phyloP scores from a whole-genome alignment of 1,284 basidiomycete genomes.

The Sporisorium scitamineum region DNA sequence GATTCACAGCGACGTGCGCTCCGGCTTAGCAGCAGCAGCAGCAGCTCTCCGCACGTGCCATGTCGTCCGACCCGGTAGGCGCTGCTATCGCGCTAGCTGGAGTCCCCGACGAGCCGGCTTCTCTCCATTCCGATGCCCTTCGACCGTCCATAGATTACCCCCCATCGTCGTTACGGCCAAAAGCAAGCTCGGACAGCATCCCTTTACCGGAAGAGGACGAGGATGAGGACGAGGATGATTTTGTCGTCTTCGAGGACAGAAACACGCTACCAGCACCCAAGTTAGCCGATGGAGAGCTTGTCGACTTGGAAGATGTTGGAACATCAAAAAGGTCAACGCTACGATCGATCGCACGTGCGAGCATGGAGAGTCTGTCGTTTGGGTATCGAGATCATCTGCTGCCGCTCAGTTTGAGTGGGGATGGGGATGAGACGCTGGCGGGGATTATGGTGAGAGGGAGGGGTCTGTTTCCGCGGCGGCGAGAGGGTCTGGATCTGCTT shows the following conservation, averaged over 20 bases:
- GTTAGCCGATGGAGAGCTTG: conserved; percentile 18
- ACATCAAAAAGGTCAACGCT: conserved; percentile 4
- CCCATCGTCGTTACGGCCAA: neutral
- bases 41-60: conserved; percentile 8
- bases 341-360: conserved; percentile 30
- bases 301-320: conserved; percentile 13
- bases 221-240: conserved; percentile 56
- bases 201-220: conserved; percentile 42
- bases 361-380: conserved; percentile 56
- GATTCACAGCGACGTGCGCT: too few relatives aligned
- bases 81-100: conserved; percentile 56
- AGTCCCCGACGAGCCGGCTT: conserved; percentile 47
- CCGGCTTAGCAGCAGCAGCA: too few relatives aligned
- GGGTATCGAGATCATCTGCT: conserved; percentile 58
- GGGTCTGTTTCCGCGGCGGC: conserved; percentile 27
- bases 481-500: neutral
- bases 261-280: conserved; percentile 35
- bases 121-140: conserved; percentile 30
- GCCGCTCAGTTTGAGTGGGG: conserved; percentile 53
- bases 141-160: conserved; percentile 22
- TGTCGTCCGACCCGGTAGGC: conserved; percentile 58
- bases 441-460: conserved; percentile 56
- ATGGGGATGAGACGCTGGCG: conserved; percentile 49
- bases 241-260: conserved; percentile 54
- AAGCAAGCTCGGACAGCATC: conserved; percentile 39